Base-by-base conservation (phyloP, 1,284 basidiomycete genomes). In the Ganoderma lingzhi region DNA sequence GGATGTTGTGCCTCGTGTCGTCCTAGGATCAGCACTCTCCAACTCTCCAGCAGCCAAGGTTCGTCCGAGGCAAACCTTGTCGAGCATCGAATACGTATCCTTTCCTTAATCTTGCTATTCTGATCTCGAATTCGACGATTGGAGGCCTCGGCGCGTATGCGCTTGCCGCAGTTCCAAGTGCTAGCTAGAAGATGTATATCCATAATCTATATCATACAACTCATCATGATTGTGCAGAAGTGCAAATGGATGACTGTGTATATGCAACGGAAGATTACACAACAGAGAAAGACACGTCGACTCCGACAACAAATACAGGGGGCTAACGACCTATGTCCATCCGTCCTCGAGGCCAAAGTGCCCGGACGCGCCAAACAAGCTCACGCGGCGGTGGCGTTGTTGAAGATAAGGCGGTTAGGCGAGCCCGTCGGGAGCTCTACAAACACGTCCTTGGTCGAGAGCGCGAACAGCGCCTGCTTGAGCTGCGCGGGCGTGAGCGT, bases 401-500 rank as follows among this genome's bases (percentile, higher is more conserved):
- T 90, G 84, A 86, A 90, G 65, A 85, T 83, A 73, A 90, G 80
- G 71, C 87, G 73, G 83, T 91, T 90, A 71, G 85, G 84, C 58
- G 88, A 87, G 62, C 84, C 84, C 14, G 74, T 68, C 2, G 84
- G 84, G 42, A 89, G 75, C 73, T 68, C 48, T 2, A 4, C 42
- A 58, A 92, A 81, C 64, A 82, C 77, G 70, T 82, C 86, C 63
- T 81, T 78, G 68, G 84, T 87, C 58, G 88, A 81, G 53, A 92
- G 83, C 70, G 80, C 82, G 71, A 88, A 75, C 71, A 93, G 77
- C 30, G 89, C 88, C 75, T 84, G 83, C 87, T 92, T 92, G 77
- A 93, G 82, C 76, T 86, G 82, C 66, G 79, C 78, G 39, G 90
- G 89, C 44, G 85, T 83, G 67, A 90, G 75, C 75, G 80, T 76